Base-by-base conservation (phyloP, 2,329 filamentous ascomycete genomes). In the Fusarium incarnatum region DNA sequence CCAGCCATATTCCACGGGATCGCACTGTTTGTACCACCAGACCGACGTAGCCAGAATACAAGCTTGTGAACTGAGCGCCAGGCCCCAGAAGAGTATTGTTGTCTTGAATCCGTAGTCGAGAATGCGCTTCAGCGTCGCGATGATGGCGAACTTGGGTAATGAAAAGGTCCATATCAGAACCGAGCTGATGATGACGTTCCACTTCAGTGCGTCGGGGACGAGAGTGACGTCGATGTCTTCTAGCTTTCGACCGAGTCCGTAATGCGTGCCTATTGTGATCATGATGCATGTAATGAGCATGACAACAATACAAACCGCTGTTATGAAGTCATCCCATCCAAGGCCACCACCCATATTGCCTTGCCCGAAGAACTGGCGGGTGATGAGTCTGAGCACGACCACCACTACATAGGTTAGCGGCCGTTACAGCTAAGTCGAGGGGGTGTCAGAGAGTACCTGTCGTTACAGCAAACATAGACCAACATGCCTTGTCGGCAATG, bases 141-240 rank as follows among this genome's bases (percentile, higher is more conserved):
- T 68, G 27, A 76, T 71, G 50, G 74, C 74, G 47, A 76, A 76
- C 9, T 76, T 76, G 11, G 74, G 74, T 3, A 76, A 59, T 6
- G 74, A 75, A 45, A 76, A 75, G 6, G 72, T 70, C 72, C 72
- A 75, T 23, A 76, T 72, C 12, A 76, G 53, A 18, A 76, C 64
- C 11, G 68, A 67, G 60, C 68, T 75, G 50, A 73, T 74, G 25
- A 75, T 74, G 41, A 65, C 62, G 42, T 75, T 76, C 70, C 72
- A 76, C 42, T 70, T 73, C 8, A 74, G 44, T 13, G 73, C 71
- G 11, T 68, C 16, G 27, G 59, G 50, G 11, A 70, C 46, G 9
- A 68, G 40, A 4, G 56, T 4, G 1, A 34, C 32, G 7, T 53
- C 48, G 2, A 62, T 54, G 3, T 55, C 50, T 1, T 46, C 25